Base-by-base conservation (phyloP, 2,329 filamentous ascomycete species). In the Cyphellophora europaea region DNA sequence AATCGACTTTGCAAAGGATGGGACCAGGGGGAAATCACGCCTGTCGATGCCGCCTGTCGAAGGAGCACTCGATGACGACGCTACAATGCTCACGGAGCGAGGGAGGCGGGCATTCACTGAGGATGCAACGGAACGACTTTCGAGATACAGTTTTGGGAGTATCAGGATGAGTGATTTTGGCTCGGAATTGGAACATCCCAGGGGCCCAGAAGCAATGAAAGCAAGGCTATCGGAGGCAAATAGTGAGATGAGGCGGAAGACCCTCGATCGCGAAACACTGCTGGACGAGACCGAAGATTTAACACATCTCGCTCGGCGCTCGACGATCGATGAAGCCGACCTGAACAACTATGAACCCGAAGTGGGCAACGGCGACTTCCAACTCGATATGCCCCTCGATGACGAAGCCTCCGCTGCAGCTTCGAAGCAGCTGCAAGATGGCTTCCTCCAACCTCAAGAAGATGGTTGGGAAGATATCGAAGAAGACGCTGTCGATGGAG, bases 121-220 rank as follows among this genome's bases (percentile, higher is more conserved):
- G 25, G 51, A 56, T 21, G 58, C 62, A 19, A 53, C 43, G 14
- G 51, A 53, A 23, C 54, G 57, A 17, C 33, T 65, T 11, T 63
- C 59, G 10, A 59, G 61, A 40, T 60, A 63, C 40, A 64, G 67
- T 40, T 57, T 60, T 34, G 59, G 55, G 10, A 57, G 53, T 32
- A 50, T 55, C 14, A 52, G 62, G 13, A 50, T 69, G 31, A 72
- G 67, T 45, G 70, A 71, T 37, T 72, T 72, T 44, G 66, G 56
- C 56, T 35, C 57, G 49, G 33, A 63, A 53, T 13, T 56, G 52
- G 43, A 53, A 49, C 41, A 53, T 51, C n/a, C 51, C 45, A 42
- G 40, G 43, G 13, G 40, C 19, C 38, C 40, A 19, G 35, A 37
- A 54, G 53, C 17, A 62, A 62, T 41, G 56, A 59, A 11, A 19